Conservation (phyloP, 129 eudicot genomes). For the Helichrysum umbraculigerum region DNA sequence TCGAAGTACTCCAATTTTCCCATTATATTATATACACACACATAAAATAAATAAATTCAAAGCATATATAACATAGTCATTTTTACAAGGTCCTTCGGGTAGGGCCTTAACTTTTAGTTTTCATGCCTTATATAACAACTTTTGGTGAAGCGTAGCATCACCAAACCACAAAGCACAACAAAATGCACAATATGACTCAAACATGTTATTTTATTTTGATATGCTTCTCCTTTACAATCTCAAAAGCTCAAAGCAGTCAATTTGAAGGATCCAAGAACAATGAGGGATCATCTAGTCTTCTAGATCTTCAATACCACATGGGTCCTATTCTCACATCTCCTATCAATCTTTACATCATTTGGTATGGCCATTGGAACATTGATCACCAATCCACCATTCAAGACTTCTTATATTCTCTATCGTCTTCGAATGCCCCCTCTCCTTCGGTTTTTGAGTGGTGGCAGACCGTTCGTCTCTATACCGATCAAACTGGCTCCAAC, state of each 20-base stretch:
- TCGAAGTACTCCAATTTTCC: too few species aligned
- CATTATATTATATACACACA: too few species aligned
- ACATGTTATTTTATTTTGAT: constrained; percentile 22
- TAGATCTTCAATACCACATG: constrained; percentile 65
- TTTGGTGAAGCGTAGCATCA: too few species aligned
- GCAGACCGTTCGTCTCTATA: constrained; percentile 49
- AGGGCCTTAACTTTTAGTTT: not conserved
- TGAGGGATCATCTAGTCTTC: constrained; percentile 62
- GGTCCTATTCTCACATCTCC: constrained; percentile 63
- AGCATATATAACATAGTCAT: too few species aligned
- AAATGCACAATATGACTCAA: constrained; percentile 30
- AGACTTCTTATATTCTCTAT: constrained; percentile 53
- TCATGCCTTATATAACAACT: constrained; percentile 21
- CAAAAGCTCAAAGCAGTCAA: constrained; percentile 36
- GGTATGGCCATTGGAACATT: constrained; percentile 68
- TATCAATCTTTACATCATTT: constrained; percentile 57
- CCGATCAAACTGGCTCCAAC: constrained; percentile 58
- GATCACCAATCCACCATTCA: constrained; percentile 48
- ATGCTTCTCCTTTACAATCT: constrained; percentile 27
- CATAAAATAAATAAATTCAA: too few species aligned
- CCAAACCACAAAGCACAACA: constrained; percentile 11
- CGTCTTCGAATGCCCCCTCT: constrained; percentile 41
- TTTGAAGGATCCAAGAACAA: constrained; percentile 40
- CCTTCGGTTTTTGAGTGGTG: constrained; percentile 67
- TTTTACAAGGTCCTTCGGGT: not conserved